phyloP scores from a whole-genome alignment of 2,329 filamentous ascomycete species.

The Penicillium freii region DNA sequence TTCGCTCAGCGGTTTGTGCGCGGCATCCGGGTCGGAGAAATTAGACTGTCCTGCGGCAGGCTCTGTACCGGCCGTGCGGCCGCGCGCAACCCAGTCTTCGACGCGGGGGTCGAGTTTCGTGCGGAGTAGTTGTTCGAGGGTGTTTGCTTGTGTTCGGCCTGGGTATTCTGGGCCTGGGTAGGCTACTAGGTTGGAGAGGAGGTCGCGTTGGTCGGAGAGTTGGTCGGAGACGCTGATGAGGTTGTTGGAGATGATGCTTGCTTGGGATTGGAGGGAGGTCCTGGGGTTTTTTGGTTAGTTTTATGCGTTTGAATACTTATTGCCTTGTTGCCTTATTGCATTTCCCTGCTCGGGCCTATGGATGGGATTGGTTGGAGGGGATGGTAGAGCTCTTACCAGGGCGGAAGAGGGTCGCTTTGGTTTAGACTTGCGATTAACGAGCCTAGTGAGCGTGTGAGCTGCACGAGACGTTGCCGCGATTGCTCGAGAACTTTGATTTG shows the following conservation, averaged over 20 bases:
- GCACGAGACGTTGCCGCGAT: conserved; percentile 64
- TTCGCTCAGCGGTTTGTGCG: conserved; percentile 36
- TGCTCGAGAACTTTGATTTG: conserved; percentile 66
- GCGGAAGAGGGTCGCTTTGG: conserved; percentile 64
- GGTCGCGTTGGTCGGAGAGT: conserved; percentile 62
- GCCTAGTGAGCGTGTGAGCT: conserved; percentile 66
- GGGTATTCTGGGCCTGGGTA: conserved; percentile 76
- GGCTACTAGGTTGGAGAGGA: conserved; percentile 68
- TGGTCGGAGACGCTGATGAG: conserved; percentile 65
- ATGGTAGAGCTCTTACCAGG: conserved; percentile 53
- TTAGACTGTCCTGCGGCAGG: not conserved
- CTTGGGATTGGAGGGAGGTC: conserved; percentile 68
- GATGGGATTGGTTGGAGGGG: not conserved
- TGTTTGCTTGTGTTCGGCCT: conserved; percentile 59
- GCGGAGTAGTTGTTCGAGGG: conserved; percentile 69
- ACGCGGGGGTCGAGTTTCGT: conserved; percentile 81
- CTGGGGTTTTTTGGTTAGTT: conserved; percentile 41
- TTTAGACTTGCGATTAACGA: conserved; percentile 62
- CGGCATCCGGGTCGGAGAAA: conserved; percentile 1
- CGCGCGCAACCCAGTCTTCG: conserved; percentile 68
- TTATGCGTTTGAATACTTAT: not conserved
- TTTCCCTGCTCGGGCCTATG: not conserved
- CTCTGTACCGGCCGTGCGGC: conserved; percentile 47
- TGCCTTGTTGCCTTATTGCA: no score
- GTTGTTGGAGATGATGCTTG: conserved; percentile 68